Evolutionary conservation across 106 monocot genomes (phyloP).

Genomic region (Allium sativum): DNA sequence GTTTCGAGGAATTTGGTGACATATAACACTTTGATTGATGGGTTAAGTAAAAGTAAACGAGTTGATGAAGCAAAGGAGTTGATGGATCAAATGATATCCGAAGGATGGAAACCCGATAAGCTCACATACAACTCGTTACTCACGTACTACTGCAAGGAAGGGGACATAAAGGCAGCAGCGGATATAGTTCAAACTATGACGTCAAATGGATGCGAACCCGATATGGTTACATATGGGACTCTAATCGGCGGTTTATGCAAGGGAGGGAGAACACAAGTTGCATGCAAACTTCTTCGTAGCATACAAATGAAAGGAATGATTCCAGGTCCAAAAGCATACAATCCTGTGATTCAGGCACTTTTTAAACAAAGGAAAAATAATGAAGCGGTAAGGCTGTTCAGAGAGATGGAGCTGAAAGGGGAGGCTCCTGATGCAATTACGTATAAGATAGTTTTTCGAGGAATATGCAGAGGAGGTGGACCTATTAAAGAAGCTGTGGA

Average conservation of each 20-base stretch:
- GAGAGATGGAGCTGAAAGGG: constrained; percentile 71
- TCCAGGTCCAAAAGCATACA: constrained; percentile 72
- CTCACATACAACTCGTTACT: constrained; percentile 60
- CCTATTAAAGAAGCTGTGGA: constrained; percentile 81
- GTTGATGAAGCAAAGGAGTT: constrained; percentile 73
- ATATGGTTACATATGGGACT: constrained; percentile 54
- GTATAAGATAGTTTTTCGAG: constrained; percentile 79
- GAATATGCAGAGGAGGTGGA: constrained; percentile 67
- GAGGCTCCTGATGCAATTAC: constrained; percentile 65
- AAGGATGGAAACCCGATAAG: constrained; percentile 73
- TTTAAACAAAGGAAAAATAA: constrained; percentile 66
- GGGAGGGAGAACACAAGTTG: constrained; percentile 43
- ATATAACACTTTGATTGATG: constrained; percentile 70
- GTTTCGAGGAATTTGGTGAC: constrained; percentile 67
- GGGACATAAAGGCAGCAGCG: constrained; percentile 46
- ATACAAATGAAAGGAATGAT: constrained; percentile 83
- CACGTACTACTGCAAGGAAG: constrained; percentile 54
- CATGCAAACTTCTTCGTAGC: constrained; percentile 47
- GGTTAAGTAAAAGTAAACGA: constrained; percentile 59
- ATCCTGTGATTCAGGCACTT: constrained; percentile 78
- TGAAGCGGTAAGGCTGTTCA: constrained; percentile 74
- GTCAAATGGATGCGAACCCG: constrained; percentile 75
- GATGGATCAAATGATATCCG: constrained; percentile 76
- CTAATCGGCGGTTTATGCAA: constrained; percentile 53
- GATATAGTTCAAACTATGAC: constrained; percentile 90